Evolutionary conservation across 2,329 filamentous ascomycete species (phyloP).

Genomic region (Coniochaeta ligniaria): DNA sequence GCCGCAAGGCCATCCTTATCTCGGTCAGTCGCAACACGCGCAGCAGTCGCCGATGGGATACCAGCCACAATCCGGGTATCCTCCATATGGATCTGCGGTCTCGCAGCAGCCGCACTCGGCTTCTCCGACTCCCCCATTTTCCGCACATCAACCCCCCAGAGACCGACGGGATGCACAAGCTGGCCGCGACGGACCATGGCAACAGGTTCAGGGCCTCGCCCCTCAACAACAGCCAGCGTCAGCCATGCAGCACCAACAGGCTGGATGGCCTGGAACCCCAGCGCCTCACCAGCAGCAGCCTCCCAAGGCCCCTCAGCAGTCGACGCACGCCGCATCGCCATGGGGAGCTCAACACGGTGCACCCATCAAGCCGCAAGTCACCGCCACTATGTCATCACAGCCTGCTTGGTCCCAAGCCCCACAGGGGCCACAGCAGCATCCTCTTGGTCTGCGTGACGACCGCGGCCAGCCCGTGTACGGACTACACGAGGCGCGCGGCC

Average conservation of each 20-base stretch:
- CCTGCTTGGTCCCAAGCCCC: conserved; percentile 10
- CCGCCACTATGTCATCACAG: conserved; percentile 11
- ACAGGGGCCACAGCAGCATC: conserved; percentile 12
- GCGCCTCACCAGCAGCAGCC: conserved; percentile 12
- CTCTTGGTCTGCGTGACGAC: conserved; percentile 14
- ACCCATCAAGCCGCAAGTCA: conserved; percentile 13
- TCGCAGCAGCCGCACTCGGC: conserved; percentile 33
- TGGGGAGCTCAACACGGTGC: conserved; percentile 17
- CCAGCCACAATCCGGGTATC: conserved; percentile 25
- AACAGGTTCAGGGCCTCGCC: conserved; percentile 14
- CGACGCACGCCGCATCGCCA: conserved; percentile 12
- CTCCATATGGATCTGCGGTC: conserved; percentile 37
- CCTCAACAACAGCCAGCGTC: conserved; percentile 10
- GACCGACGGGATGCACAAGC: conserved; percentile 35
- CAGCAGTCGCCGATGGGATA: conserved; percentile 17
- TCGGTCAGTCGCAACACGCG: conserved; percentile 7
- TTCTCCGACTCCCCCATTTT: conserved; percentile 26
- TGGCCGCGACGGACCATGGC: conserved; percentile 24
- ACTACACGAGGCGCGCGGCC: conserved; percentile 14
- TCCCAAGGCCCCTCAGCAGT: conserved; percentile 10
- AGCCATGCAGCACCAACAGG: conserved; percentile 9
- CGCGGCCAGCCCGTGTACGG: conserved; percentile 12
- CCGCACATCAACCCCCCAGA: conserved; percentile 10
- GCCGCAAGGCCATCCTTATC: conserved; percentile 11
- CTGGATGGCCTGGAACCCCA: conserved; percentile 5